A percentile compares a stretch with the other conserved stretches of the same genome.
Evolutionary conservation across 1,139 yeast genomes (phyloP).

Genomic region (Eremothecium sinecaudum): DNA sequence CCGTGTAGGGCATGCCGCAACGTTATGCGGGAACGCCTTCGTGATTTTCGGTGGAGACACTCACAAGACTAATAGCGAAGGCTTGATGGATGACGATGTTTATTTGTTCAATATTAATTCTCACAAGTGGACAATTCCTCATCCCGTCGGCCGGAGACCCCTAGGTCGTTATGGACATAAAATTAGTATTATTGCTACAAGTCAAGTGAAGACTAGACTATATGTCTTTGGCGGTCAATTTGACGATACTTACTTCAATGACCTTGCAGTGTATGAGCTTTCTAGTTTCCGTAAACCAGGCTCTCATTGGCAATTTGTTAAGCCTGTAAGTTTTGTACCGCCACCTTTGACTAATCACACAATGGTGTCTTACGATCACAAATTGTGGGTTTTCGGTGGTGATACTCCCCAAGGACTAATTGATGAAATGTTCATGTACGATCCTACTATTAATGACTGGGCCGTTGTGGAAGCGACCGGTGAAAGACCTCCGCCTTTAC

Average conservation of each 20-base stretch:
- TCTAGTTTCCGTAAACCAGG: slow-evolving; percentile 78
- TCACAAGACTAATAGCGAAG: slow-evolving; percentile 65
- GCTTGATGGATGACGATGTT: slow-evolving; percentile 77
- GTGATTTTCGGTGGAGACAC: slow-evolving; percentile 97
- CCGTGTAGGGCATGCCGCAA: slow-evolving; percentile 91
- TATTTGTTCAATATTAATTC: slow-evolving; percentile 87
- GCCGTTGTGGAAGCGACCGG: slow-evolving; percentile 39
- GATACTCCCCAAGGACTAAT: slow-evolving; percentile 69
- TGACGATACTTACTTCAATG: slow-evolving; percentile 80
- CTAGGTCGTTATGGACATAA: slow-evolving; percentile 93
- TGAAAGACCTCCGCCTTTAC: slow-evolving; percentile 71
- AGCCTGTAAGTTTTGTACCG: slow-evolving; percentile 48
- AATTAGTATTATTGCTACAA: slow-evolving; percentile 49
- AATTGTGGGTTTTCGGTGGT: slow-evolving; percentile 89
- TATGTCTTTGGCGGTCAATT: slow-evolving; percentile 93
- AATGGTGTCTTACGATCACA: slow-evolving; percentile 70
- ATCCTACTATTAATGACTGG: slow-evolving; percentile 66
- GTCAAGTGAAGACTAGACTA: slow-evolving; percentile 59
- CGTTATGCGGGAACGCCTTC: slow-evolving; percentile 89
- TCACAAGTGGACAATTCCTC: slow-evolving; percentile 82
- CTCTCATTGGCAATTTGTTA: slow-evolving; percentile 74
- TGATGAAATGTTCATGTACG: slow-evolving; percentile 76
- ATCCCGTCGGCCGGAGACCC: slow-evolving; percentile 75
- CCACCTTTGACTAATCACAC: slow-evolving; percentile 92
- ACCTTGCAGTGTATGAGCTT: slow-evolving; percentile 76